These are phyloP conservation scores for Podila clonocystis DNA, from an alignment of 192 early-diverging fungal genomes.

Conservation along the genomic window DNA sequence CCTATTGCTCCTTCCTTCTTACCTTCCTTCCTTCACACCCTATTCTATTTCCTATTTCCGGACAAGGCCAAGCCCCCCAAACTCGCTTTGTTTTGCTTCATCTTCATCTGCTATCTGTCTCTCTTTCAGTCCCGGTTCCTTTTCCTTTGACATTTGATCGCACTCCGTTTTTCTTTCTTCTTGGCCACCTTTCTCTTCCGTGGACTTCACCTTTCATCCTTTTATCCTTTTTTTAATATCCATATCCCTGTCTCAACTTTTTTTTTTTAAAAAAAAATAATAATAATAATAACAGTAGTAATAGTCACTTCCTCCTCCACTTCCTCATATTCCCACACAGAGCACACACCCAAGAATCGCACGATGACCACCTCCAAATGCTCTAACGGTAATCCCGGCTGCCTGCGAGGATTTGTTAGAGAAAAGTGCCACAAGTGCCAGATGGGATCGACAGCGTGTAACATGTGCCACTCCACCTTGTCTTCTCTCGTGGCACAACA, in stretches of 20 bases:
- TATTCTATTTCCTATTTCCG: too few relatives aligned
- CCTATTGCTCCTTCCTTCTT: too few relatives aligned
- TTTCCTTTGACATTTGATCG: too few relatives aligned
- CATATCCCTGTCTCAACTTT: background rate
- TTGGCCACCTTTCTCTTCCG: background rate
- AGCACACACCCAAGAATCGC: background rate
- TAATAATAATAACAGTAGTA: background rate
- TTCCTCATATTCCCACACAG: background rate
- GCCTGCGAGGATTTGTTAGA: conserved; percentile 25
- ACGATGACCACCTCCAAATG: background rate
- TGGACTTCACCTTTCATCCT: background rate
- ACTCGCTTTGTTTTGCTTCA: background rate
- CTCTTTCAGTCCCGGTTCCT: background rate
- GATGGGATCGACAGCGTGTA: conserved; percentile 20
- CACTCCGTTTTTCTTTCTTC: background rate
- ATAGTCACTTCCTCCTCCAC: background rate
- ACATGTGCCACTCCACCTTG: conserved; percentile 18
- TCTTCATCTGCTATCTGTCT: background rate
- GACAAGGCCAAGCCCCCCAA: background rate
- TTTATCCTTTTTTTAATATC: background rate
- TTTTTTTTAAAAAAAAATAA: background rate
- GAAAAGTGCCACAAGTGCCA: conserved; percentile 29
- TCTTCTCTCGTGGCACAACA: conserved; percentile 3
- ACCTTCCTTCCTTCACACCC: too few relatives aligned
- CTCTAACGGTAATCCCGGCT: conserved; percentile 15